Evolutionary conservation across 1,284 basidiomycete genomes (phyloP).

Genomic region (Irpex sp.): DNA sequence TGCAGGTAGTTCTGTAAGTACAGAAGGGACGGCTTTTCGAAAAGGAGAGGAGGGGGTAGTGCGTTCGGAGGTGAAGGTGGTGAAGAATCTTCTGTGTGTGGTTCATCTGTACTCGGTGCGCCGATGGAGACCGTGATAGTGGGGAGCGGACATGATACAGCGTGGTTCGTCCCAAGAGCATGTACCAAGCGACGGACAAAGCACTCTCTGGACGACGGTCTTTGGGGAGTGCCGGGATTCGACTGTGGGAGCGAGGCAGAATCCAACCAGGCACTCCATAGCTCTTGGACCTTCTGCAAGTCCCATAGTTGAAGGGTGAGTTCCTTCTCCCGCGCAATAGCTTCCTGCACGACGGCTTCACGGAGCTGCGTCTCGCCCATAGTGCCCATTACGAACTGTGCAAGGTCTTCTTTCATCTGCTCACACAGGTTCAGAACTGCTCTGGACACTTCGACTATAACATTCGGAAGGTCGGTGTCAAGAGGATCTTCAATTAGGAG

Average conservation of each 20-base stretch:
- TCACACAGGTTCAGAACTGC: constrained; percentile 46
- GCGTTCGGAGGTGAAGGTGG: constrained; percentile 25
- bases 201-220: constrained; percentile 11
- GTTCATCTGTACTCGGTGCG: neutral
- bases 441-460: constrained; percentile 41
- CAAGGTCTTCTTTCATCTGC: constrained; percentile 59
- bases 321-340: constrained; percentile 45
- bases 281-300: constrained; percentile 24
- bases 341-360: constrained; percentile 42
- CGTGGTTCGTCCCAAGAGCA: constrained; percentile 37
- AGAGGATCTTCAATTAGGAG: constrained; percentile 32
- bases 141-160: constrained; percentile 41
- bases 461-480: constrained; percentile 27
- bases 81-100: constrained; percentile 3
- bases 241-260: constrained; percentile 4
- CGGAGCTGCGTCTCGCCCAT: constrained; percentile 56
- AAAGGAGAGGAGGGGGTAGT: constrained; percentile 59
- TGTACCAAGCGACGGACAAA: constrained; percentile 47
- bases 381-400: constrained; percentile 50
- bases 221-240: neutral
- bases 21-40: constrained; percentile 46
- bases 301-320: constrained; percentile 49
- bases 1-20: constrained; percentile 65
- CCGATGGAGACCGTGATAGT: constrained; percentile 15
- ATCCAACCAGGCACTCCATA: constrained; percentile 39